phyloP scores from a whole-genome alignment of 2,329 filamentous ascomycete genomes.

The Corynespora cassiicola region DNA sequence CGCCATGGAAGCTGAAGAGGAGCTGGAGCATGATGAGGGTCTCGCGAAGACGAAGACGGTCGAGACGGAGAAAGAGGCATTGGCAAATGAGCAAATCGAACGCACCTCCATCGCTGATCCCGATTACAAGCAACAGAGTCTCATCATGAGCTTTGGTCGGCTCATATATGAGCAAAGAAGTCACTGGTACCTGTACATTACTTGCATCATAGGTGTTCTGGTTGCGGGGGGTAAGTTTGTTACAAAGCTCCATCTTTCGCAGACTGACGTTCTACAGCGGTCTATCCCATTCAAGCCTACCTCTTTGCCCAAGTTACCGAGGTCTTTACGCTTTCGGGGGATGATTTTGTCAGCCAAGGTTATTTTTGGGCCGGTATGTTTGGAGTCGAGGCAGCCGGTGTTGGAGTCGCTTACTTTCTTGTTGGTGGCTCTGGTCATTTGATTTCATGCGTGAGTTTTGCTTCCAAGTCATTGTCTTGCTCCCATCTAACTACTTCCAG shows the following conservation, averaged over 20 bases:
- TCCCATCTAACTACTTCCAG: constrained; percentile 21
- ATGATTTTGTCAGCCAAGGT: constrained; percentile 39
- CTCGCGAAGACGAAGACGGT: constrained; percentile 24
- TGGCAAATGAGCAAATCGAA: constrained; percentile 8
- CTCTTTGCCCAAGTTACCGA: constrained; percentile 46
- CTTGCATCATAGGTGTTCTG: constrained; percentile 36
- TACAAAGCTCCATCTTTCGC: too few species aligned
- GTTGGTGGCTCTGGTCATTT: constrained; percentile 47
- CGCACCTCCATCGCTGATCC: constrained; percentile 19
- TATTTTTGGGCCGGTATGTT: constrained; percentile 74
- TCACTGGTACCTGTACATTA: constrained; percentile 40
- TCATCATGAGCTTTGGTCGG: constrained; percentile 40
- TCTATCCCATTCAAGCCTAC: constrained; percentile 48
- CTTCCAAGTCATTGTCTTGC: constrained; percentile 1
- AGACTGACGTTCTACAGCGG: constrained; percentile 17
- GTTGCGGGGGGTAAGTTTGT: constrained; percentile 31
- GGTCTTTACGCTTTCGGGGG: constrained; percentile 41
- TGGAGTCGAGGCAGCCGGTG: constrained; percentile 62
- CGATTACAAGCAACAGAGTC: constrained; percentile 36
- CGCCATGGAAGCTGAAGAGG: constrained; percentile 32
- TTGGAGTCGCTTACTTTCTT: constrained; percentile 62
- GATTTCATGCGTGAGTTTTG: constrained; percentile 25
- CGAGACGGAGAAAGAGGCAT: constrained; percentile 15
- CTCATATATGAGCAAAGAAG: constrained; percentile 42
- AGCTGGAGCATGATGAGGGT: constrained; percentile 19